Percentiles rank a stretch among this genome's conserved stretches.
These are phyloP conservation scores for Arctium lappa DNA, from an alignment of 129 eudicot genomes.

Conservation along the genomic window DNA sequence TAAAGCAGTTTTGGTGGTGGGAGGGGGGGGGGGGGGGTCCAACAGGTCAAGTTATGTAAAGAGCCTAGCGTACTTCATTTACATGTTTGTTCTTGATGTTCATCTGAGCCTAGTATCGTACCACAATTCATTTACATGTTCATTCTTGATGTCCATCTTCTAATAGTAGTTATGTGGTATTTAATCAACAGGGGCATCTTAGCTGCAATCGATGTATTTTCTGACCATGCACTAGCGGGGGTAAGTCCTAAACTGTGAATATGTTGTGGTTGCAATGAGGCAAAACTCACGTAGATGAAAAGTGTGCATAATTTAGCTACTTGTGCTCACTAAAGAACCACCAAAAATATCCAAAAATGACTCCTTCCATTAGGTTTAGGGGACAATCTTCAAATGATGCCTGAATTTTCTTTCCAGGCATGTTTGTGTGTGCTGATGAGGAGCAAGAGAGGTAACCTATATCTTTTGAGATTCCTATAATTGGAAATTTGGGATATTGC, in stretches of 20 bases:
- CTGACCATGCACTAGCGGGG: conserved; percentile 85
- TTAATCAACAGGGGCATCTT: conserved; percentile 77
- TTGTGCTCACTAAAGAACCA: background rate
- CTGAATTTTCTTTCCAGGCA: background rate
- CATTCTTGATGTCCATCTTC: background rate
- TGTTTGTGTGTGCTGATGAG: background rate
- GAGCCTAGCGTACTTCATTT: background rate
- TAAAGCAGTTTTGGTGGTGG: background rate
- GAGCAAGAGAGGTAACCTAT: too few relatives aligned
- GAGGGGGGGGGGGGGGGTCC: background rate
- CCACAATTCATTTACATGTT: background rate
- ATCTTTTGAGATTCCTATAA: background rate
- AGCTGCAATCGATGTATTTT: conserved; percentile 88
- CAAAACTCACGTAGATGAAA: background rate
- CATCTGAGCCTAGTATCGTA: background rate
- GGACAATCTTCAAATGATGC: background rate
- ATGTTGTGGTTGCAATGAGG: background rate
- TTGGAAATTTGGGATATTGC: background rate
- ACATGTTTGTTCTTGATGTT: background rate
- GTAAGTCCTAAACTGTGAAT: conserved; percentile 44
- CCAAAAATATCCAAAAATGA: background rate
- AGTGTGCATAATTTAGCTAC: background rate
- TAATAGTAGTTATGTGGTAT: conserved; percentile 7
- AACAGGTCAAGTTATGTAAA: background rate
- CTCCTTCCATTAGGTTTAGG: background rate